Percentiles rank a stretch among this genome's conserved stretches.
Evolutionary conservation across 768 basidiomycete genomes (phyloP).

Genomic region (Plicaturopsis crispa): DNA sequence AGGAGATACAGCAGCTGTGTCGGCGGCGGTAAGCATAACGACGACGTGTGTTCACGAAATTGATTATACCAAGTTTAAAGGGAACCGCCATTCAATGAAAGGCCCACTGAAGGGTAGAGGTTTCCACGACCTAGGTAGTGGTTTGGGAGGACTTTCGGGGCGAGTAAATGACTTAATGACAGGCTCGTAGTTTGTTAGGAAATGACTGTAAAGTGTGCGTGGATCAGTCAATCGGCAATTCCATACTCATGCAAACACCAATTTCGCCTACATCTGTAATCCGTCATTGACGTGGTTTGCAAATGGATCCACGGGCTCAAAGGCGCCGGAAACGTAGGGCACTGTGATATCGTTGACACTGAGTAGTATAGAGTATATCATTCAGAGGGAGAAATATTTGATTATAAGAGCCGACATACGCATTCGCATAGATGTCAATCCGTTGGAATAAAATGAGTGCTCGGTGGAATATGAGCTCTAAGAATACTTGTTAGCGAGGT

Average conservation of each 20-base stretch:
- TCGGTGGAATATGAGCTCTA: conserved; percentile 23
- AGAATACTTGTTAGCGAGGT: neutral
- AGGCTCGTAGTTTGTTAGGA: conserved; percentile 16
- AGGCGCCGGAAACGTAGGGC: conserved; percentile 25
- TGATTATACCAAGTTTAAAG: conserved; percentile 20
- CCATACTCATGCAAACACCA: neutral
- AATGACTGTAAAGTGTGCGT: conserved; percentile 11
- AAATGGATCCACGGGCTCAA: conserved; percentile 26
- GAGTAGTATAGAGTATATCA: neutral
- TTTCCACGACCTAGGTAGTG: conserved; percentile 3
- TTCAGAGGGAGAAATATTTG: neutral
- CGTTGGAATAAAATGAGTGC: conserved; percentile 21
- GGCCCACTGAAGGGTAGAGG: conserved; percentile 13
- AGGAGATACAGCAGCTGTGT: conserved; percentile 13
- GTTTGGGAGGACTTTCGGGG: conserved; percentile 6
- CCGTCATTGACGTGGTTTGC: conserved; percentile 14
- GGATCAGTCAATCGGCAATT: too few species aligned
- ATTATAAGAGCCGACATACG: conserved; percentile 13
- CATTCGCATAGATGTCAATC: conserved; percentile 27
- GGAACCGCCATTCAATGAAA: conserved; percentile 15
- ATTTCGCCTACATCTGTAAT: conserved; percentile 16
- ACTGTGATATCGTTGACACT: conserved; percentile 26
- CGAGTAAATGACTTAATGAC: conserved; percentile 15
- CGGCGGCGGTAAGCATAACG: neutral
- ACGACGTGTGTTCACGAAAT: neutral